Conservation (phyloP, 164 flowering plant genomes). For the Akebia trifoliata region DNA sequence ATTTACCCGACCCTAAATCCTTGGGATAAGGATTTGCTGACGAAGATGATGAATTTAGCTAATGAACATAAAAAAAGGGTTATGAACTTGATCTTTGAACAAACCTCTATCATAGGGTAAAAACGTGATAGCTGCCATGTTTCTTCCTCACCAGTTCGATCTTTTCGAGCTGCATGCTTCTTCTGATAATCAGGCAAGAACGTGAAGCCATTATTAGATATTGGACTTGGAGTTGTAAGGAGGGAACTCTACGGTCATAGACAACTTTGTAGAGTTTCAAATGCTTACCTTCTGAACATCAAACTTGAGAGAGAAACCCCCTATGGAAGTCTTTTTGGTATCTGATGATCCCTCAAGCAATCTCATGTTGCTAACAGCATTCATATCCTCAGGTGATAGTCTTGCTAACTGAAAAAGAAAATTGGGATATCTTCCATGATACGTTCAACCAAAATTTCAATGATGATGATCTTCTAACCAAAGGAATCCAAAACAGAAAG, state of each 20-base stretch:
- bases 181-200: slow-evolving; percentile 35
- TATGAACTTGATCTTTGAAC: background rate
- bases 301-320: slow-evolving; percentile 79
- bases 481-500: no score
- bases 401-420: slow-evolving; percentile 60
- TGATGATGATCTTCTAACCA: no score
- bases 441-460: no score
- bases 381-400: slow-evolving; percentile 75
- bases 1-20: no score
- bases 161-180: slow-evolving; percentile 78
- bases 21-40: no score
- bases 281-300: slow-evolving; percentile 69
- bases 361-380: slow-evolving; percentile 73
- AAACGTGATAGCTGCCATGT: slow-evolving; percentile 85
- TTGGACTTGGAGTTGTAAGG: background rate
- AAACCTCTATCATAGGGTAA: slow-evolving; percentile 94
- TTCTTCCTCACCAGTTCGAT: slow-evolving; percentile 66
- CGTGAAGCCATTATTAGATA: slow-evolving; percentile 1
- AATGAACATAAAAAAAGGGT: background rate
- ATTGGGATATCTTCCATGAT: background rate
- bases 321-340: slow-evolving; percentile 50
- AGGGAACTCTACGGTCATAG: background rate
- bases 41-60: no score
- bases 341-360: slow-evolving; percentile 58
- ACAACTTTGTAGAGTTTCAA: background rate